A percentile compares a stretch with the other conserved stretches of the same genome.
Evolutionary conservation across 1,284 basidiomycete genomes (phyloP).

Genomic region (Boletus sp.): DNA sequence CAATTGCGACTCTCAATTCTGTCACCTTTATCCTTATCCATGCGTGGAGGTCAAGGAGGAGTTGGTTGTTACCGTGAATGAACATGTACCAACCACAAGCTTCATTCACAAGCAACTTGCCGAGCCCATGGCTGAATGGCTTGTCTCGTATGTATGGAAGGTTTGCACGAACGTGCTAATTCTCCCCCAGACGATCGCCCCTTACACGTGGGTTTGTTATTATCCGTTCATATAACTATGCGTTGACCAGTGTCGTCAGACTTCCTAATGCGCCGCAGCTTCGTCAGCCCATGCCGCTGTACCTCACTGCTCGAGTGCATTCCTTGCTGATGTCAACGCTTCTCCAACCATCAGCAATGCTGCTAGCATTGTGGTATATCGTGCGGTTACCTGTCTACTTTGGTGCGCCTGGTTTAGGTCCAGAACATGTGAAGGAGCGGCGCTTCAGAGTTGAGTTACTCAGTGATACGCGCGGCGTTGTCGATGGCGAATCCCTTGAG

Average conservation of each 20-base stretch:
- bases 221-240: not conserved
- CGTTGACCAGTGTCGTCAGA: constrained; percentile 26
- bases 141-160: constrained; percentile 76
- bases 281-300: constrained; percentile 41
- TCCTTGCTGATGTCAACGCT: constrained; percentile 75
- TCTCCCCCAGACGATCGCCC: constrained; percentile 49
- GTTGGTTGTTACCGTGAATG: constrained; percentile 6
- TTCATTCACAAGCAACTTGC: constrained; percentile 65
- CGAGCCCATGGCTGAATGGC: constrained; percentile 74
- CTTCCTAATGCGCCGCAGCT: constrained; percentile 34
- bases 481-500: constrained; percentile 54
- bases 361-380: constrained; percentile 83
- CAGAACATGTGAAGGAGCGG: constrained; percentile 55
- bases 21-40: constrained; percentile 15
- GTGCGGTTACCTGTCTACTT: constrained; percentile 73
- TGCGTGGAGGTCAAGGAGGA: constrained; percentile 18
- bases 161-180: constrained; percentile 66
- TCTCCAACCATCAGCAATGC: constrained; percentile 76
- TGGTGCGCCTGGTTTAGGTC: constrained; percentile 41
- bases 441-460: constrained; percentile 64
- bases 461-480: constrained; percentile 44
- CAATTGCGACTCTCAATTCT: constrained; percentile 20
- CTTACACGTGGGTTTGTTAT: constrained; percentile 44
- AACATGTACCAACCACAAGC: constrained; percentile 49
- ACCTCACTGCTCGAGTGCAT: constrained; percentile 63